Evolutionary conservation across 2,329 filamentous ascomycete species (phyloP).

Genomic region (Colletotrichum falcatum): DNA sequence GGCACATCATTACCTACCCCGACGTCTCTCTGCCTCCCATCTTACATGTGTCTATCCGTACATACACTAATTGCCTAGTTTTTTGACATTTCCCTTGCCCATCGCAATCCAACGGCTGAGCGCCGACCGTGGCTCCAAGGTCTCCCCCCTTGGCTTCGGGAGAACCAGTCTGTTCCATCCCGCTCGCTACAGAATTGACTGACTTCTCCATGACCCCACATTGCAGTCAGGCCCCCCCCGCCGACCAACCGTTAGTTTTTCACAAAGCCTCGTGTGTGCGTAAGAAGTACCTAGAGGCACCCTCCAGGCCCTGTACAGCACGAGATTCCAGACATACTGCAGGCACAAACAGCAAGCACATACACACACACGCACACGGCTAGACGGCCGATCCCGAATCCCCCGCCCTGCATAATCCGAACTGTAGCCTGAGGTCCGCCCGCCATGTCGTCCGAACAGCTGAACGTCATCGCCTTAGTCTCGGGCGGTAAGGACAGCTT

Average conservation of each 20-base stretch:
- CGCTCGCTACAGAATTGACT: slow-evolving; percentile 4
- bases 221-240: slow-evolving; percentile 6
- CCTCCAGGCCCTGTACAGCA: slow-evolving; percentile 12
- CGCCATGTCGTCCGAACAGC: slow-evolving; percentile 57
- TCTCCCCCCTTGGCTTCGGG: slow-evolving; percentile 19
- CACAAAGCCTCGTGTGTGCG: slow-evolving; percentile 3
- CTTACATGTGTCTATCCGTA: neutral
- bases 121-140: slow-evolving; percentile 27
- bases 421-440: slow-evolving; percentile 18
- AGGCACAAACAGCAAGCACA: neutral
- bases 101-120: slow-evolving; percentile 16
- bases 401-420: slow-evolving; percentile 1
- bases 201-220: slow-evolving; percentile 13
- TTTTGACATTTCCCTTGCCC: neutral
- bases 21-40: neutral
- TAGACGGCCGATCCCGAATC: neutral
- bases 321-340: neutral
- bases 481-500: slow-evolving; percentile 98
- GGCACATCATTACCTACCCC: neutral
- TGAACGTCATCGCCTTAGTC: slow-evolving; percentile 90
- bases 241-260: slow-evolving; percentile 3
- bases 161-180: slow-evolving; percentile 30
- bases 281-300: neutral
- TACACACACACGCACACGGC: neutral
- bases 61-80: neutral